Conservation (phyloP, 176 grass and related monocot genomes). For the Oropetium thomaeum region DNA sequence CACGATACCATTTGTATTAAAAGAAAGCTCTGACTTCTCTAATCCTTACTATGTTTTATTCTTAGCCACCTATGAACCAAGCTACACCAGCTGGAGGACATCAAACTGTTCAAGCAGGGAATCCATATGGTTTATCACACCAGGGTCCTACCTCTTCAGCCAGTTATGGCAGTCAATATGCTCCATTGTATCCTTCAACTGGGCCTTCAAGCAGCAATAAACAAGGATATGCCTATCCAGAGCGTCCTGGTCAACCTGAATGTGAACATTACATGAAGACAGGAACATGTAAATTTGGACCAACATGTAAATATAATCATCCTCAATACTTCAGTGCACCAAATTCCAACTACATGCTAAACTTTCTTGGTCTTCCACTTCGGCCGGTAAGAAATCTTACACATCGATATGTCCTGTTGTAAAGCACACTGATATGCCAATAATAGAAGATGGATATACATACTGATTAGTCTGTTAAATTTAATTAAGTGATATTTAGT, state of each 20-base stretch:
- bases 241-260: slow-evolving; percentile 73
- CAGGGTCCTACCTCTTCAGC: slow-evolving; percentile 38
- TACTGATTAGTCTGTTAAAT: background rate
- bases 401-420: background rate
- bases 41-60: slow-evolving; percentile 14
- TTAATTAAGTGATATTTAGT: slow-evolving; percentile 17
- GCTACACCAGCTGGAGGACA: slow-evolving; percentile 50
- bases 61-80: slow-evolving; percentile 53
- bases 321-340: slow-evolving; percentile 49
- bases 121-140: slow-evolving; percentile 51
- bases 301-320: slow-evolving; percentile 67
- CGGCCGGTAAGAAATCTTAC: slow-evolving; percentile 49
- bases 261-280: slow-evolving; percentile 78
- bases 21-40: background rate
- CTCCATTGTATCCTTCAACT: slow-evolving; percentile 38
- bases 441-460: slow-evolving; percentile 16
- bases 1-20: background rate
- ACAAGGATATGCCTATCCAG: slow-evolving; percentile 51
- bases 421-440: background rate
- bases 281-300: slow-evolving; percentile 72
- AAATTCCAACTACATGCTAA: slow-evolving; percentile 47
- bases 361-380: slow-evolving; percentile 63
- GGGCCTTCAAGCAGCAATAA: slow-evolving; percentile 39
- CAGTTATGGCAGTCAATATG: slow-evolving; percentile 47
- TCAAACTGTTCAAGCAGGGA: slow-evolving; percentile 55